A percentile compares a stretch with the other conserved stretches of the same genome.
These are phyloP conservation scores for Kazachstania martiniae DNA, from an alignment of 805 yeast species.

Conservation along the genomic window DNA sequence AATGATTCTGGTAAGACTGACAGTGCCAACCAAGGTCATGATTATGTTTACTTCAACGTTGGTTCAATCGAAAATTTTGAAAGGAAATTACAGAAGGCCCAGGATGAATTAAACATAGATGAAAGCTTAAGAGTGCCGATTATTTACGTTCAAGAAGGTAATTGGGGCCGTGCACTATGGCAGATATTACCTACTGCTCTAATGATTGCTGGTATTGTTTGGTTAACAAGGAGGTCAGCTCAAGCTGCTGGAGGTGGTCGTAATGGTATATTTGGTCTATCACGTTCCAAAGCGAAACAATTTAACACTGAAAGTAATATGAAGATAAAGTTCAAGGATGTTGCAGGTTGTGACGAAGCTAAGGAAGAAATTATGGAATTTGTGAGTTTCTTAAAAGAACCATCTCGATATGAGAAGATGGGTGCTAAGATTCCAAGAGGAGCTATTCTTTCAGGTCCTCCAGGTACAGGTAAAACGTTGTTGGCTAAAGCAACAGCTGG, in stretches of 20 bases:
- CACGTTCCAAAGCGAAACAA: constrained; percentile 81
- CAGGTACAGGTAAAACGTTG: constrained; percentile 98
- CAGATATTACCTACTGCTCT: constrained; percentile 84
- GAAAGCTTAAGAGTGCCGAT: constrained; percentile 69
- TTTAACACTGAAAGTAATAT: constrained; percentile 90
- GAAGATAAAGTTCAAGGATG: constrained; percentile 82
- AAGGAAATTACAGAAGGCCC: constrained; percentile 63
- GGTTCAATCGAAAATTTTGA: constrained; percentile 90
- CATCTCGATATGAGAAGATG: constrained; percentile 76
- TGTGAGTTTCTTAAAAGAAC: constrained; percentile 85
- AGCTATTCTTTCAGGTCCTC: constrained; percentile 94
- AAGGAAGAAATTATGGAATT: constrained; percentile 97
- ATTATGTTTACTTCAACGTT: constrained; percentile 53
- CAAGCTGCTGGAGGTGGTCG: constrained; percentile 38
- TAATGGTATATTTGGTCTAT: constrained; percentile 81
- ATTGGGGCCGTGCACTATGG: constrained; percentile 47
- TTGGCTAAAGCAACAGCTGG: constrained; percentile 98
- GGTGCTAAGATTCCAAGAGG: constrained; percentile 99
- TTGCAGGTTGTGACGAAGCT: constrained; percentile 96
- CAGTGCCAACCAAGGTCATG: constrained; percentile 23
- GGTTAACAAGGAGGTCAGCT: constrained; percentile 58
- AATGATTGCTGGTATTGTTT: constrained; percentile 80
- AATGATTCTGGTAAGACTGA: constrained; percentile 50
- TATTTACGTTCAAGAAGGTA: constrained; percentile 62
- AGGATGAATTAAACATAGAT: constrained; percentile 53